phyloP scores from a whole-genome alignment of 192 early-diverging fungal genomes.

The Entomortierella beljakovae region DNA sequence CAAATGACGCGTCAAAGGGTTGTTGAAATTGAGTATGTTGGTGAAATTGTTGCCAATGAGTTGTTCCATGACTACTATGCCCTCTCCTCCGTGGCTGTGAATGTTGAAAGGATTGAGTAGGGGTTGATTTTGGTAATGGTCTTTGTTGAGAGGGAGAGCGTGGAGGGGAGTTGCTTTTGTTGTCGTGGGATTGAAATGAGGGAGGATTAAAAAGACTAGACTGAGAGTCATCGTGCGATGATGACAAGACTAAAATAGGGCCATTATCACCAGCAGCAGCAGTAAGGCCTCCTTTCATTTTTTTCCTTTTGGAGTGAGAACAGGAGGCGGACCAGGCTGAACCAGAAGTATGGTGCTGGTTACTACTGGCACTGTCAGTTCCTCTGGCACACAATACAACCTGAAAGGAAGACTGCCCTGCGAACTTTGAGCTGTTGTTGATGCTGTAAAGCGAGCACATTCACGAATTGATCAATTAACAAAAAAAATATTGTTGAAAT shows the following conservation, averaged over 20 bases:
- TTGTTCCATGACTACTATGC: conserved; percentile 15
- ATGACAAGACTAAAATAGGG: conserved; percentile 14
- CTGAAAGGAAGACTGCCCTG: conserved; percentile 36
- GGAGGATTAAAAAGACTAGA: conserved; percentile 10
- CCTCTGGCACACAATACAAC: conserved; percentile 38
- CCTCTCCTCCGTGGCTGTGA: conserved; percentile 14
- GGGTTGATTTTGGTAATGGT: too few species aligned
- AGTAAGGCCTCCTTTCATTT: conserved; percentile 23
- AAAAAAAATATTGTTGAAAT: not conserved
- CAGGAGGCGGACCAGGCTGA: conserved; percentile 14
- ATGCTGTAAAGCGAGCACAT: conserved; percentile 48
- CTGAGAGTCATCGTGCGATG: conserved; percentile 4
- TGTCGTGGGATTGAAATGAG: conserved; percentile 11
- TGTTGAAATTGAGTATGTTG: conserved; percentile 9
- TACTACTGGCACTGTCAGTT: conserved; percentile 10
- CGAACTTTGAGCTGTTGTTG: conserved; percentile 42
- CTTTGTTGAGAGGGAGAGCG: conserved; percentile 5
- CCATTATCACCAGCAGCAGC: not conserved
- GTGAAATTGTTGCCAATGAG: conserved; percentile 44
- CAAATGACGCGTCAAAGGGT: conserved; percentile 8
- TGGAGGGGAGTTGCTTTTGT: conserved; percentile 4
- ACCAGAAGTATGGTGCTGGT: conserved; percentile 3
- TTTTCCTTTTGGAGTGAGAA: conserved; percentile 29
- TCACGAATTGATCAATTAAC: not conserved
- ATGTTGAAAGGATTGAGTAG: conserved; percentile 7